Conservation (phyloP, 208 protist species). For the Crithidia fasciculata region DNA sequence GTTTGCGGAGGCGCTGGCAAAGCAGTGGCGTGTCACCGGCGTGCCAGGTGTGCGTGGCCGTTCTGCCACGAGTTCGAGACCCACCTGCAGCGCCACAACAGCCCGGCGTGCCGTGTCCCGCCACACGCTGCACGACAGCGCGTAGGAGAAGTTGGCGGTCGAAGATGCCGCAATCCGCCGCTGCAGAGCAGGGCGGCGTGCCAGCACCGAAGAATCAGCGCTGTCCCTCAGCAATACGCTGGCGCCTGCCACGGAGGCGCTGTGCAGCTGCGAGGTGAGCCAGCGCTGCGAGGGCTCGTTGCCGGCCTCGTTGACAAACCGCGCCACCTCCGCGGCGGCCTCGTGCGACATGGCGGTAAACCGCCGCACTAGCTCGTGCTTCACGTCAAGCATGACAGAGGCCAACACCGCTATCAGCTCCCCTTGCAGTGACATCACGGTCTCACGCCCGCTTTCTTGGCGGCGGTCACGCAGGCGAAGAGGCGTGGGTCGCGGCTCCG, state of each 20-base stretch:
- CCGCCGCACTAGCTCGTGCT: conserved; percentile 4
- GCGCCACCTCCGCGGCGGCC: conserved; percentile 1
- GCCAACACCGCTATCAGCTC: conserved; percentile 7
- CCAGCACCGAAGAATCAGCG: too few relatives aligned
- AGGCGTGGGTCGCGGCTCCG: conserved; percentile 8
- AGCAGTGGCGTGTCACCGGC: not conserved
- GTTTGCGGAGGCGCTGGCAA: not conserved
- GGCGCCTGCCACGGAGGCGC: too few relatives aligned
- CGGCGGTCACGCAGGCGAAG: not conserved
- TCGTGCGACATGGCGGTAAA: conserved; percentile 6
- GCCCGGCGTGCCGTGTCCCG: not conserved
- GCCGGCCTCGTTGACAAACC: not conserved
- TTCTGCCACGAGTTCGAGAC: not conserved
- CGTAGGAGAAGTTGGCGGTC: not conserved
- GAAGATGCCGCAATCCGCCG: too few relatives aligned
- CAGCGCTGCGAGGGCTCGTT: not conserved
- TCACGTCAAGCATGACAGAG: not conserved
- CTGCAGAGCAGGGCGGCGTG: too few relatives aligned
- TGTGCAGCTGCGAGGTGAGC: not conserved
- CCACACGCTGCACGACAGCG: conserved; percentile 6
- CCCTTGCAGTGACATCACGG: not conserved
- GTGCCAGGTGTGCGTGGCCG: not conserved
- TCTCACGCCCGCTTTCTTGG: not conserved
- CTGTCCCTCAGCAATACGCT: too few relatives aligned
- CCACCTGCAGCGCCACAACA: not conserved